Evolutionary conservation across 352 stramenopile genomes (phyloP).

Genomic region (Phytophthora palmivora): DNA sequence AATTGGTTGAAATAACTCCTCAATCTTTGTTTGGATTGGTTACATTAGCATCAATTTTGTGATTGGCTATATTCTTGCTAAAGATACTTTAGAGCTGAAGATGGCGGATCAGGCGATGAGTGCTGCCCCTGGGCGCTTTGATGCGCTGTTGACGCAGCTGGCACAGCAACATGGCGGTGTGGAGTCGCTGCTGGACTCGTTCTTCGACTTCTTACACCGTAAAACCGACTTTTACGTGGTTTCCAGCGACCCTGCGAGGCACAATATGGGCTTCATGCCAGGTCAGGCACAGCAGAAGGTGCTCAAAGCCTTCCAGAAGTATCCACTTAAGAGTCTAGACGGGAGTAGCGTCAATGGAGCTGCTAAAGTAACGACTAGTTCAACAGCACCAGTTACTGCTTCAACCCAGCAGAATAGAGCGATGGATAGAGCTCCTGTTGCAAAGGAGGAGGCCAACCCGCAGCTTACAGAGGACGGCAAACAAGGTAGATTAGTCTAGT

Average conservation of each 20-base stretch:
- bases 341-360: neutral
- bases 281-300: conserved; percentile 73
- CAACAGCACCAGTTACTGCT: neutral
- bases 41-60: too few relatives aligned
- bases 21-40: neutral
- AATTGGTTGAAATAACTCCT: conserved; percentile 15
- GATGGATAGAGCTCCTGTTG: neutral
- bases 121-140: conserved; percentile 45
- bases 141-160: conserved; percentile 93
- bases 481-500: conserved; percentile 46
- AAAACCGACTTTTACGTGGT: conserved; percentile 98
- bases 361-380: neutral
- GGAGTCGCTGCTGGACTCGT: conserved; percentile 95
- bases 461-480: conserved; percentile 71
- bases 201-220: conserved; percentile 97
- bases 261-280: conserved; percentile 71
- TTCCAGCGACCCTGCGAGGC: conserved; percentile 48
- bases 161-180: conserved; percentile 95
- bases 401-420: neutral
- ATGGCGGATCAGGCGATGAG: conserved; percentile 39
- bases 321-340: conserved; percentile 67
- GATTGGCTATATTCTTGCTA: conserved; percentile 5
- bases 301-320: conserved; percentile 69
- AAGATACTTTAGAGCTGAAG: conserved; percentile 5
- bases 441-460: conserved; percentile 6